These are phyloP conservation scores for Sclerotiophoma versabilis DNA, from an alignment of 2,329 filamentous ascomycete genomes.

Conservation along the genomic window DNA sequence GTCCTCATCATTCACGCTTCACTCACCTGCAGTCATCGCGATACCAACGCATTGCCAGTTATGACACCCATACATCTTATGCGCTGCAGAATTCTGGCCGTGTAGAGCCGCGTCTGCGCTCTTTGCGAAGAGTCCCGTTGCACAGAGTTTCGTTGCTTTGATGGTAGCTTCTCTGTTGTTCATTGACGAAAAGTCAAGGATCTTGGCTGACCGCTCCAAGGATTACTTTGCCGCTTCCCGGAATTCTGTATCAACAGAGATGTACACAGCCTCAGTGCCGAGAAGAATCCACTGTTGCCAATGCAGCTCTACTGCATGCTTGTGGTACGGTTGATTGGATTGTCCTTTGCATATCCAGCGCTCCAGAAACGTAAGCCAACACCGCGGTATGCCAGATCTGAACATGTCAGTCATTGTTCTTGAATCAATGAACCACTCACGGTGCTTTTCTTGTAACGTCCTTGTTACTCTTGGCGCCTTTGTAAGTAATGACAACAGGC, in stretches of 20 bases:
- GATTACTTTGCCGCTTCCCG: slow-evolving; percentile 31
- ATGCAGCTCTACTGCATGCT: slow-evolving; percentile 10
- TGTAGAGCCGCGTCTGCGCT: slow-evolving; percentile 6
- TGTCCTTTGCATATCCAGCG: background rate
- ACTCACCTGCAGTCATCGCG: slow-evolving; percentile 22
- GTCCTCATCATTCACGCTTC: slow-evolving; percentile 26
- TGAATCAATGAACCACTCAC: slow-evolving; percentile 1
- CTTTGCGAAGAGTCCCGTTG: slow-evolving; percentile 4
- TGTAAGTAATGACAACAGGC: slow-evolving; percentile 3
- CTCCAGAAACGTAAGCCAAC: background rate
- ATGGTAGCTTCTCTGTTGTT: slow-evolving; percentile 11
- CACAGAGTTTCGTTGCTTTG: slow-evolving; percentile 8
- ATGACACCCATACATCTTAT: slow-evolving; percentile 9
- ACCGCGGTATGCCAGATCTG: slow-evolving; percentile 7
- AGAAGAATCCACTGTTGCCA: slow-evolving; percentile 37
- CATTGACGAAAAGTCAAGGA: slow-evolving; percentile 30
- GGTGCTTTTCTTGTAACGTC: background rate
- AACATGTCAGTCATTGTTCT: background rate
- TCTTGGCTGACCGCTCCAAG: slow-evolving; percentile 47
- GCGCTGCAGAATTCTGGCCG: slow-evolving; percentile 14
- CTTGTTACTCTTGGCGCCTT: slow-evolving; percentile 10
- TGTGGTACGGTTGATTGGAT: slow-evolving; percentile 1
- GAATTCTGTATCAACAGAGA: slow-evolving; percentile 20
- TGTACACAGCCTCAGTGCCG: slow-evolving; percentile 39
- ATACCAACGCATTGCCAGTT: slow-evolving; percentile 5